Evolutionary conservation across 2,329 filamentous ascomycete species (phyloP).

Genomic region (Incumbomyces lentus): DNA sequence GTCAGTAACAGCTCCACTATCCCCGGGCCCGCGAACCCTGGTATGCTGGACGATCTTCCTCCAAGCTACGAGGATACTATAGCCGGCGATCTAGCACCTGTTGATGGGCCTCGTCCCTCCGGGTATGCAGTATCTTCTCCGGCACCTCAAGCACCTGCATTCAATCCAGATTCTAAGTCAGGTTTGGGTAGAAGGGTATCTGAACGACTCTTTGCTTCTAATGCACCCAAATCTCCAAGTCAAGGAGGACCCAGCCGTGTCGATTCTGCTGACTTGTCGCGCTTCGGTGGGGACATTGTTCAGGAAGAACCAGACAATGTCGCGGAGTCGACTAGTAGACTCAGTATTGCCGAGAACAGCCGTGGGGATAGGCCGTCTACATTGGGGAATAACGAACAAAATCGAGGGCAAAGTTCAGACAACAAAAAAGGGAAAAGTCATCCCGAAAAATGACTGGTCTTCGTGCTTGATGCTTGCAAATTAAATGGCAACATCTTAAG

Average conservation of each 20-base stretch:
- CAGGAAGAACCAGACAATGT: not conserved
- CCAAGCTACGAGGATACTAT: conserved; percentile 92
- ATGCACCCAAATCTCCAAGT: conserved; percentile 8
- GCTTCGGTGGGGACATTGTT: conserved; percentile 1
- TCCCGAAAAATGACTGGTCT: no score
- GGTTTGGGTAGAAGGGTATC: conserved; percentile 15
- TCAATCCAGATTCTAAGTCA: conserved; percentile 17
- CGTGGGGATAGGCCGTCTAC: no score
- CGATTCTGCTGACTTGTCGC: not conserved
- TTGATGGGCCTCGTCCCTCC: conserved; percentile 55
- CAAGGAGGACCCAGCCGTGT: not conserved
- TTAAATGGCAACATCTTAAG: no score
- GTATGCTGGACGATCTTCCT: conserved; percentile 58
- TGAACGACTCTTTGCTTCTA: conserved; percentile 18
- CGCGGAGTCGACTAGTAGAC: no score
- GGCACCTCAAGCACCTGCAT: conserved; percentile 8
- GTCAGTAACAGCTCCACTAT: conserved; percentile 8
- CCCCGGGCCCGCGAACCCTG: conserved; percentile 10
- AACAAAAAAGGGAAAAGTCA: no score
- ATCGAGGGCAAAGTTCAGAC: no score
- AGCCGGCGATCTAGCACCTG: conserved; percentile 64
- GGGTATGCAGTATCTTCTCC: conserved; percentile 32
- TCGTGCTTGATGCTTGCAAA: no score
- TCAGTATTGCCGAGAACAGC: no score
- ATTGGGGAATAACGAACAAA: no score